phyloP scores from a whole-genome alignment of 352 stramenopile genomes.

The Pilasporangium apinafurcum region DNA sequence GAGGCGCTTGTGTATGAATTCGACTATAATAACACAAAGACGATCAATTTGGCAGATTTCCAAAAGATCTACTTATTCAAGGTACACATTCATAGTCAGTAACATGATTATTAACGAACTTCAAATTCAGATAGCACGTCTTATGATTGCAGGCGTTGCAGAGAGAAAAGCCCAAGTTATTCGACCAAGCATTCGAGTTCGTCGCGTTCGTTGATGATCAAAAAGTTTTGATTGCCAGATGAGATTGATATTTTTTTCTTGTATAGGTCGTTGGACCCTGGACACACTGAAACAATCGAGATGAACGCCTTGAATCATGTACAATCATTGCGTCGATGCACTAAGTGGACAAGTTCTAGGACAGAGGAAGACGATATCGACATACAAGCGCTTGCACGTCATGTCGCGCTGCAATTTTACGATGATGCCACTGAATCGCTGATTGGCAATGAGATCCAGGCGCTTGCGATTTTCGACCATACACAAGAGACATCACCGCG shows the following conservation, averaged over 20 bases:
- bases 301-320: conserved; percentile 8
- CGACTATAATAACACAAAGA: conserved; percentile 24
- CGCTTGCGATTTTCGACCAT: not conserved
- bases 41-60: conserved; percentile 27
- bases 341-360: not conserved
- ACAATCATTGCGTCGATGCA: not conserved
- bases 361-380: conserved; percentile 1
- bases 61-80: conserved; percentile 37
- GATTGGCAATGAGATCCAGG: not conserved
- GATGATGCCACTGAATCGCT: conserved; percentile 3
- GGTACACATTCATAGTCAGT: too few relatives aligned
- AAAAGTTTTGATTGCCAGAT: conserved; percentile 1
- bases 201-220: not conserved
- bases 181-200: conserved; percentile 28
- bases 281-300: conserved; percentile 5
- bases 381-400: conserved; percentile 6
- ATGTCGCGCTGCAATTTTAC: conserved; percentile 20
- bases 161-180: conserved; percentile 8
- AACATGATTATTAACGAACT: too few relatives aligned
- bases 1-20: conserved; percentile 34
- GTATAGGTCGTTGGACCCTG: conserved; percentile 8
- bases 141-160: conserved; percentile 11
- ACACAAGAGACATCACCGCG: not conserved
- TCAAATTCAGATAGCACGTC: not conserved
- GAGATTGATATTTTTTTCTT: not conserved